Percentiles rank a stretch among this genome's conserved stretches.
Conservation (phyloP, 306 rosid species). For the Quillaja saponaria region DNA sequence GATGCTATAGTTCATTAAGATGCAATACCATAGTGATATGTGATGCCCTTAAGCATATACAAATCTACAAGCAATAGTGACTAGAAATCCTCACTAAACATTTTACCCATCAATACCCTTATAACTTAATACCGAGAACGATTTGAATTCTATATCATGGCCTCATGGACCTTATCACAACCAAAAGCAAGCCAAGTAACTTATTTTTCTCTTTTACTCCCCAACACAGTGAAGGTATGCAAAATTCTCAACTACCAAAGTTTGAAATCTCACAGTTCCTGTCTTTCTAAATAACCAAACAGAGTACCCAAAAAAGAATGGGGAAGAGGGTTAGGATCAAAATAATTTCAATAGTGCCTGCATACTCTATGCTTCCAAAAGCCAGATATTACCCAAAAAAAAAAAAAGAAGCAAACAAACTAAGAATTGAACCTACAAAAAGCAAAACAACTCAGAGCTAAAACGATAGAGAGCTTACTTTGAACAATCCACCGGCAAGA, state of each 20-base stretch:
- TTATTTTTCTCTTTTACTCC: neutral
- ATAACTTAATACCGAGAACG: neutral
- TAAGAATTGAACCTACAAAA: slow-evolving; percentile 4
- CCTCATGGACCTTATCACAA: neutral
- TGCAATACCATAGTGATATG: neutral
- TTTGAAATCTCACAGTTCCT: too few relatives aligned
- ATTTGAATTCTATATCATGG: neutral
- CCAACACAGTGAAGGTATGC: neutral
- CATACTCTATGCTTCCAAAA: neutral
- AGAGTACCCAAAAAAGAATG: too few relatives aligned
- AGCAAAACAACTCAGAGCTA: slow-evolving; percentile 2
- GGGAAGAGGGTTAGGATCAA: too few relatives aligned
- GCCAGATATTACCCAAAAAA: neutral
- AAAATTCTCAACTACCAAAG: too few relatives aligned
- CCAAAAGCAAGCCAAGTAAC: neutral
- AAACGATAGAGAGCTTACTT: slow-evolving; percentile 46
- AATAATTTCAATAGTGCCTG: too few relatives aligned
- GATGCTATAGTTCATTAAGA: neutral
- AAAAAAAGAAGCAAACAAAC: neutral
- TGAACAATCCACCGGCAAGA: slow-evolving; percentile 49
- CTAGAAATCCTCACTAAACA: slow-evolving; percentile 9
- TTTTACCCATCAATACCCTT: slow-evolving; percentile 7
- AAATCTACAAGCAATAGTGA: neutral
- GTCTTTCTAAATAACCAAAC: too few relatives aligned
- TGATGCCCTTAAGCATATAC: slow-evolving; percentile 1